Conservation (phyloP, 208 protist species). For the Porcisia deanei region DNA sequence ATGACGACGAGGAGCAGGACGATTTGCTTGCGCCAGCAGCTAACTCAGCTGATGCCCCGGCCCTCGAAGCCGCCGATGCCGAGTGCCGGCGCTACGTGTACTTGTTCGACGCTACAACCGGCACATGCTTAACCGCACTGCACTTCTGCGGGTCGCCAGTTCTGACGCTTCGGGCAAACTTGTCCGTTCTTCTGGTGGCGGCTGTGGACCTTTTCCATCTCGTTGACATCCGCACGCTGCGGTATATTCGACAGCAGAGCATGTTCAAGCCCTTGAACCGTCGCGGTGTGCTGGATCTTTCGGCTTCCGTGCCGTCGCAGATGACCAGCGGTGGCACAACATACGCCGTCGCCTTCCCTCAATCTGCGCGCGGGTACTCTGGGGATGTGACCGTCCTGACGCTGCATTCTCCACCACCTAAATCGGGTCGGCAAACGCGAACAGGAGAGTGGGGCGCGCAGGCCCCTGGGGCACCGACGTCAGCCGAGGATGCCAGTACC, state of each 20-base stretch:
- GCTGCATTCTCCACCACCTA: conserved; percentile 5
- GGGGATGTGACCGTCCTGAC: conserved; percentile 29
- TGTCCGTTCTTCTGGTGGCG: conserved; percentile 39
- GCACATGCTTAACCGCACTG: conserved; percentile 46
- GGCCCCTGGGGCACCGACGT: background rate
- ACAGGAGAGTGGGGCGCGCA: background rate
- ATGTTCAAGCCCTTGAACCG: conserved; percentile 52
- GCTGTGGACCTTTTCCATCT: conserved; percentile 60
- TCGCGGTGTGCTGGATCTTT: conserved; percentile 46
- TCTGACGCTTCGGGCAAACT: conserved; percentile 46
- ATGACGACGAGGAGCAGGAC: conserved; percentile 1
- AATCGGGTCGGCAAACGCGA: background rate
- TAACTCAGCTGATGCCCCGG: background rate
- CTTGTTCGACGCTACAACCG: conserved; percentile 51
- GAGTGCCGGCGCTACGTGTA: conserved; percentile 37
- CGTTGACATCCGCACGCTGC: conserved; percentile 59
- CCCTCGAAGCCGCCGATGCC: conserved; percentile 17
- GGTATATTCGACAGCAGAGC: conserved; percentile 53
- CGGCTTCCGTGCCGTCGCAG: conserved; percentile 5
- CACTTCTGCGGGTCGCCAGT: conserved; percentile 62
- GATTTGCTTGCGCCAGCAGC: background rate
- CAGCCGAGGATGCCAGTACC: background rate
- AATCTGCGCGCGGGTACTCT: conserved; percentile 27
- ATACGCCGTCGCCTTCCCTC: conserved; percentile 25
- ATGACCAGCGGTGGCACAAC: background rate